Base-by-base conservation (phyloP, 2,329 filamentous ascomycete species). In the Xylaria sp. region DNA sequence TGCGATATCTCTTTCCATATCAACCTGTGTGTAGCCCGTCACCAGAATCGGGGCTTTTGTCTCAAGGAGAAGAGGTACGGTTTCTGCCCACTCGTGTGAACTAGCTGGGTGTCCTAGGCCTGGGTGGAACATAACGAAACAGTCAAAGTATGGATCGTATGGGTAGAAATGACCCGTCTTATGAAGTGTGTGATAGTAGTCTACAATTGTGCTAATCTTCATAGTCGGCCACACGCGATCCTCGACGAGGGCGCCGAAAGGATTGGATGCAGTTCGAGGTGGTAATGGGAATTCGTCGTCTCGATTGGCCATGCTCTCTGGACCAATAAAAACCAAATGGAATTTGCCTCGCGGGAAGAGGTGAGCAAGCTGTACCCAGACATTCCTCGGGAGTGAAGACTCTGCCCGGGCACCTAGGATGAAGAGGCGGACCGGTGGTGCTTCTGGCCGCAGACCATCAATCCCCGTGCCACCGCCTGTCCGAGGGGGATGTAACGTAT, bases 91-190 rank as follows among this genome's bases (percentile, higher is more conserved):
- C 80, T 99, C 96, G 76, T 97, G 93, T 61, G 92, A 93, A 77
- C 92, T 95, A 14, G 94, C 93, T 0, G 97, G 94, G 79, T 99
- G 96, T 12, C 96, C 97, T 19, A 99, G 87, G 8, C 97, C 97
- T 0, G 97, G 97, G 77, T 99, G 97, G 85, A 98, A 99, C 60
- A 98, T 87, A 76, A 99, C 90, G 78, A 99, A 97, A 80, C 93
- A 96, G 84, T 99, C 96, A 80, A 99, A 97, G 83, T 99, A 99
- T 0, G 96, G 96, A 78, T 99, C 96, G 78, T 97, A 98, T 0
- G 97, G 96, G 66, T 92, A 89, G 82, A 98, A 99, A 78, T 94
- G 88, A 56, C 93, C 92, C 0, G 95, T 92, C 78, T 94, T 89
- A 82, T 99, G 95, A 74, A 99, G 88, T 2, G 93, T 98, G 81